These are phyloP conservation scores for Podospora pseudocomata DNA, from an alignment of 495 filamentous ascomycete genomes.

Conservation along the genomic window DNA sequence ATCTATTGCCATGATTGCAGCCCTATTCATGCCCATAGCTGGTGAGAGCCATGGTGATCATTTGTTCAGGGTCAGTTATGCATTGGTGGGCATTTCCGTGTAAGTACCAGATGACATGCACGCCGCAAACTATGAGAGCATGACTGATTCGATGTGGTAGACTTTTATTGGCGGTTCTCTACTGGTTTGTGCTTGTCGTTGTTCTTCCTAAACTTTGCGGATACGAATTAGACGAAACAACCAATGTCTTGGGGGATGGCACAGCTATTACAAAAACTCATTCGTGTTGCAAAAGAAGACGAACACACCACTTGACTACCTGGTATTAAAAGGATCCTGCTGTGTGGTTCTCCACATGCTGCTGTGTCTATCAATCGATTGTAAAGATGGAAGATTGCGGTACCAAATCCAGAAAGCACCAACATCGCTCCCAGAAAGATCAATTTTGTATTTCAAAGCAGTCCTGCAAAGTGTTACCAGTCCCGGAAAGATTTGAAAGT, in stretches of 20 bases:
- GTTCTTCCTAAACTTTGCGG: slow-evolving; percentile 48
- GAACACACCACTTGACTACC: background rate
- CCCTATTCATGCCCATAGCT: slow-evolving; percentile 52
- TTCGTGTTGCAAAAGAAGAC: slow-evolving; percentile 26
- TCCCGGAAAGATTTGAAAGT: background rate
- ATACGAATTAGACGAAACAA: slow-evolving; percentile 51
- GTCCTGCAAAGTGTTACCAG: background rate
- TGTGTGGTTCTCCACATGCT: no score
- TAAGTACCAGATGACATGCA: slow-evolving; percentile 43
- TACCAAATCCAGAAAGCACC: no score
- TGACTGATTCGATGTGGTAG: slow-evolving; percentile 26
- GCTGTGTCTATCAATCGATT: no score
- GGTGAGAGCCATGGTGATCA: slow-evolving; percentile 51
- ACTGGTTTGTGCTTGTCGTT: slow-evolving; percentile 60
- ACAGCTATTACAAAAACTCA: slow-evolving; percentile 50
- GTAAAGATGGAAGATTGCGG: no score
- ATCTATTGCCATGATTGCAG: slow-evolving; percentile 48
- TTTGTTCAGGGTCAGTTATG: slow-evolving; percentile 69
- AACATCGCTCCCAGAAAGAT: no score
- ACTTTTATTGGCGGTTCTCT: slow-evolving; percentile 50
- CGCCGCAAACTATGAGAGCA: background rate
- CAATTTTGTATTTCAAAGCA: background rate
- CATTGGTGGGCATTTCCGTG: slow-evolving; percentile 65
- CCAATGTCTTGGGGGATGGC: slow-evolving; percentile 49
- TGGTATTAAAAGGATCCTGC: no score